Percentiles rank a stretch among this genome's conserved stretches.
phyloP scores from a whole-genome alignment of 164 flowering plant species.

The Kingdonia uniflora region DNA sequence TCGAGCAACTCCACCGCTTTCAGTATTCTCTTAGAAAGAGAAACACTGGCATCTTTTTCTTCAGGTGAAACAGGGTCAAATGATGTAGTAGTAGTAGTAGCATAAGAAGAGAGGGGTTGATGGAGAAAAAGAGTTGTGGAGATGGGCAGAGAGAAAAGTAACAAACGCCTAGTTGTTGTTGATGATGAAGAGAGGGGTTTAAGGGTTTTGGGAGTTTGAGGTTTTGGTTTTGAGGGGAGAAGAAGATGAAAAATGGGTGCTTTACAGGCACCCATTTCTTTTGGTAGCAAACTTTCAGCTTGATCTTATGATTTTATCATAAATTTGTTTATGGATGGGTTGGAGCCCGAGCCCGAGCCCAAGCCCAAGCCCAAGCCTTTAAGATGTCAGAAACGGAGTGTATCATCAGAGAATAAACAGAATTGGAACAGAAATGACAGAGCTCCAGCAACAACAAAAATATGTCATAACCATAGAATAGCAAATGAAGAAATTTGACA shows the following conservation, averaged over 20 bases:
- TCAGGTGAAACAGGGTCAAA: conserved; percentile 38
- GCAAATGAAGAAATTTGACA: no score
- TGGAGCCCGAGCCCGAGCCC: no score
- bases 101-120: conserved; percentile 7
- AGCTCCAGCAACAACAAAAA: no score
- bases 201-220: not conserved
- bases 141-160: conserved; percentile 26
- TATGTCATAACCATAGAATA: no score
- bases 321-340: no score
- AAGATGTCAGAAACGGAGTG: no score
- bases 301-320: no score
- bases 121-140: conserved; percentile 8
- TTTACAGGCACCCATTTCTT: conserved; percentile 4
- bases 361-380: no score
- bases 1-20: conserved; percentile 46
- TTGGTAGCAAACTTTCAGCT: not conserved
- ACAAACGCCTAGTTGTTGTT: conserved; percentile 19
- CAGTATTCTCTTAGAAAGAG: conserved; percentile 25
- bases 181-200: not conserved
- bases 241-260: conserved; percentile 2
- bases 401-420: no score
- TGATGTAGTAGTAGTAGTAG: conserved; percentile 6
- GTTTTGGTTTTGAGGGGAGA: conserved; percentile 3
- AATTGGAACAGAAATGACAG: no score
- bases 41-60: conserved; percentile 36